Percentiles rank a stretch among this genome's conserved stretches.
Evolutionary conservation across 2,329 filamentous ascomycete species (phyloP).

Genomic region (Hypoxylon sp.): DNA sequence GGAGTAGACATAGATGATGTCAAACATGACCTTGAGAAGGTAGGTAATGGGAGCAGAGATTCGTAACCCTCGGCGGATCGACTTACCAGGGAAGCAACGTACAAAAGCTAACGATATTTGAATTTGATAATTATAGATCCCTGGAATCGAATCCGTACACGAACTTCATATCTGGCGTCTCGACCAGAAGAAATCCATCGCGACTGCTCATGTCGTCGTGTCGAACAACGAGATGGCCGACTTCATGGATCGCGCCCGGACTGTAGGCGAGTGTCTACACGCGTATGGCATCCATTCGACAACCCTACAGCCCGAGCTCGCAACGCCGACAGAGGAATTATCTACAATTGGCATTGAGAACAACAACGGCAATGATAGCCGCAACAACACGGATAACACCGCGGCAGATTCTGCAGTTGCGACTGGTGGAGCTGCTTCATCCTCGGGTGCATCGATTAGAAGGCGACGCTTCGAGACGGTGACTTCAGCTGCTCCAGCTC

Average conservation of each 20-base stretch:
- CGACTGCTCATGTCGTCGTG: conserved; percentile 77
- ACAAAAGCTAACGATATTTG: conserved; percentile 5
- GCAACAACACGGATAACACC: conserved; percentile 15
- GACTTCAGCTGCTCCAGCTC: neutral
- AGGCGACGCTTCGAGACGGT: conserved; percentile 47
- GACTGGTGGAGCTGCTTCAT: conserved; percentile 5
- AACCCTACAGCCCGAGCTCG: conserved; percentile 76
- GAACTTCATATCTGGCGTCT: conserved; percentile 82
- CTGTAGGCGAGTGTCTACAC: conserved; percentile 77
- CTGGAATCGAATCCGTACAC: conserved; percentile 75
- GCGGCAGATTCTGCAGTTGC: conserved; percentile 2
- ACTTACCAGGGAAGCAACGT: neutral
- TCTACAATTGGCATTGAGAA: neutral
- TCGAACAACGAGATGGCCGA: conserved; percentile 66
- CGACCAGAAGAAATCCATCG: conserved; percentile 77
- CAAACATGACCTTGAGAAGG: conserved; percentile 76
- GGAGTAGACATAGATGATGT: conserved; percentile 73
- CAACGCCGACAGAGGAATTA: conserved; percentile 22
- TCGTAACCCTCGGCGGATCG: neutral
- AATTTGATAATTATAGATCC: conserved; percentile 62
- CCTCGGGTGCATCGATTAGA: conserved; percentile 49
- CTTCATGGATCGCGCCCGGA: conserved; percentile 72
- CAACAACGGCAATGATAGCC: conserved; percentile 6
- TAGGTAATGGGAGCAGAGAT: conserved; percentile 48
- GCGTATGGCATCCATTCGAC: conserved; percentile 79